Conservation (phyloP, 2,329 filamentous ascomycete species). For the Stagonosporopsis cucurbitacearum region DNA sequence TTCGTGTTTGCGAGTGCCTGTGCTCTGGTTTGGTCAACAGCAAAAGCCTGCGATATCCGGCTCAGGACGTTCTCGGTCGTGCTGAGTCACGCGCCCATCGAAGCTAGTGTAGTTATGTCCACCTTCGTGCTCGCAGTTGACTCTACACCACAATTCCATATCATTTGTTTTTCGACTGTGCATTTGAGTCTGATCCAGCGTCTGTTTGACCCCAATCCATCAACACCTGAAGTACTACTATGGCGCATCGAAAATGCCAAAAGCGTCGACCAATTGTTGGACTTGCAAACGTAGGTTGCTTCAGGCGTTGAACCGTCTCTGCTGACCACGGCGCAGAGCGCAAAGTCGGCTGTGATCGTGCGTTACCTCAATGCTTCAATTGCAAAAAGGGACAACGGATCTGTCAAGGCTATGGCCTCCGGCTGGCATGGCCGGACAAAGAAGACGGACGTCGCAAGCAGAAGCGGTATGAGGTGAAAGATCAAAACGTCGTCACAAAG, state of each 20-base stretch:
- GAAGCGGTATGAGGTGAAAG: slow-evolving; percentile 39
- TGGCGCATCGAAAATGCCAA: slow-evolving; percentile 14
- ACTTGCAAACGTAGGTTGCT: slow-evolving; percentile 51
- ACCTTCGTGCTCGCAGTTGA: not conserved
- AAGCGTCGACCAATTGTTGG: slow-evolving; percentile 45
- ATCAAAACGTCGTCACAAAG: not conserved
- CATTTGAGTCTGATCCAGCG: not conserved
- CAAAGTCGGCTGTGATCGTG: slow-evolving; percentile 58
- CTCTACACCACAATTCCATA: not conserved
- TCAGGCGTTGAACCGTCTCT: slow-evolving; percentile 10
- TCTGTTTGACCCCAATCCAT: not conserved
- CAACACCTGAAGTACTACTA: not conserved
- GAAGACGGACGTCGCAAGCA: slow-evolving; percentile 54
- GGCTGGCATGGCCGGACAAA: slow-evolving; percentile 57
- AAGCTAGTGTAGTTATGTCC: slow-evolving; percentile 4
- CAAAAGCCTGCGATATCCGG: slow-evolving; percentile 11
- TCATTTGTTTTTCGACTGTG: not conserved
- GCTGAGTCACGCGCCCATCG: slow-evolving; percentile 8
- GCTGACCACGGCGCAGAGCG: slow-evolving; percentile 45
- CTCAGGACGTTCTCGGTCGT: not conserved
- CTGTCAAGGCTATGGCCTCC: slow-evolving; percentile 56
- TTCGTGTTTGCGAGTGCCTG: not conserved
- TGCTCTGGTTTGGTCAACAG: not conserved
- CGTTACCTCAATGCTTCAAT: slow-evolving; percentile 53
- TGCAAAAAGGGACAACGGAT: slow-evolving; percentile 52